Evolutionary conservation across 495 filamentous ascomycete genomes (phyloP).

Genomic region (Achaetomiella virescens): DNA sequence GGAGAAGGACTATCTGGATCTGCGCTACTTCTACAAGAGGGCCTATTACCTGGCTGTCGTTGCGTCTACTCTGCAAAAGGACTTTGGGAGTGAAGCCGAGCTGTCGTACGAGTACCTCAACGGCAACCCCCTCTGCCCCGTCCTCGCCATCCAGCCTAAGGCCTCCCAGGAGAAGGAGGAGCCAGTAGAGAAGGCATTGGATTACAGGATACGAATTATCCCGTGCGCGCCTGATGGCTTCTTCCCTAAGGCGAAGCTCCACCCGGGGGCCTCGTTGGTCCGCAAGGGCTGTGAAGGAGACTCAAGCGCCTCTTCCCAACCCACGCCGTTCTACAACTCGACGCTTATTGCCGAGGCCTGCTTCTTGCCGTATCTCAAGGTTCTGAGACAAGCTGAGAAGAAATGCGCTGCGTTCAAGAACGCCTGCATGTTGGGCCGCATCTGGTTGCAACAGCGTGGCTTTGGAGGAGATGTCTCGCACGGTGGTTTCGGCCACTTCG

Average conservation of each 20-base stretch:
- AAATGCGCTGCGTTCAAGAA: slow-evolving; percentile 69
- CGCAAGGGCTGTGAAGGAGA: slow-evolving; percentile 43
- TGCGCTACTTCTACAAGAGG: slow-evolving; percentile 90
- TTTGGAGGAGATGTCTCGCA: slow-evolving; percentile 56
- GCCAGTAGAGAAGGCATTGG: slow-evolving; percentile 22
- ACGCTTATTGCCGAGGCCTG: slow-evolving; percentile 72
- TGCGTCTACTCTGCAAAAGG: slow-evolving; percentile 58
- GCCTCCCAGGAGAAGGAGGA: slow-evolving; percentile 5
- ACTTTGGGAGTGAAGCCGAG: slow-evolving; percentile 45
- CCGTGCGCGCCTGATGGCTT: slow-evolving; percentile 58
- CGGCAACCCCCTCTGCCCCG: slow-evolving; percentile 71
- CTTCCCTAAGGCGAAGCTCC: slow-evolving; percentile 63
- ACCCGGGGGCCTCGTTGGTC: slow-evolving; percentile 64
- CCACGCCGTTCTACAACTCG: slow-evolving; percentile 86
- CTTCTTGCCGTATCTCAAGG: slow-evolving; percentile 64
- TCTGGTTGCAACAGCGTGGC: slow-evolving; percentile 86
- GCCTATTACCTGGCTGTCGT: slow-evolving; percentile 86
- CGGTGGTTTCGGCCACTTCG: slow-evolving; percentile 92
- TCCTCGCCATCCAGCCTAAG: slow-evolving; percentile 50
- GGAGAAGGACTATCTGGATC: slow-evolving; percentile 89
- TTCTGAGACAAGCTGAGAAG: slow-evolving; percentile 57
- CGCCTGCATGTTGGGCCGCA: slow-evolving; percentile 75
- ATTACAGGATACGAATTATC: slow-evolving; percentile 69
- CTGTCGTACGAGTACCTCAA: slow-evolving; percentile 62
- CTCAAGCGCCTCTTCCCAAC: slow-evolving; percentile 30